Percentiles rank a stretch among this genome's conserved stretches.
These are phyloP conservation scores for Skeletonema tropicum DNA, from an alignment of 108 stramenopile species.

Conservation along the genomic window DNA sequence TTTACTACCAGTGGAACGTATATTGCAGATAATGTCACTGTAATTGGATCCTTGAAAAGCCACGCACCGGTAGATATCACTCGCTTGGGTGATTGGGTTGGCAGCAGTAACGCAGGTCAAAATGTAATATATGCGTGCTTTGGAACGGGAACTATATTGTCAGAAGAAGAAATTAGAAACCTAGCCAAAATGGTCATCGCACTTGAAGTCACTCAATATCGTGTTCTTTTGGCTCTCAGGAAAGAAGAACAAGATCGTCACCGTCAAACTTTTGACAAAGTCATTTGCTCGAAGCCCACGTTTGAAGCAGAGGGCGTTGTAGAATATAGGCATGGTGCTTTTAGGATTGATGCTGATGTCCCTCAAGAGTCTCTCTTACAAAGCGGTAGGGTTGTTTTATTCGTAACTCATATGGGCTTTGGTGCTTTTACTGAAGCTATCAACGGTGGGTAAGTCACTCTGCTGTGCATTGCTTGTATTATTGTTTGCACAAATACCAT, in stretches of 20 bases:
- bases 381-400: conserved; percentile 7
- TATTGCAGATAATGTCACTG: conserved; percentile 18
- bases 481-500: no score
- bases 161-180: conserved; percentile 3
- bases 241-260: conserved; percentile 12
- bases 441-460: not conserved
- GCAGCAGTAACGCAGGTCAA: not conserved
- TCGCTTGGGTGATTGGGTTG: not conserved
- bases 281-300: conserved; percentile 11
- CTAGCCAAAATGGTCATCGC: not conserved
- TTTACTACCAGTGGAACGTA: not conserved
- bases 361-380: conserved; percentile 15
- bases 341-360: conserved; percentile 4
- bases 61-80: not conserved
- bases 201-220: conserved; percentile 3
- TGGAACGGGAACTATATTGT: conserved; percentile 18
- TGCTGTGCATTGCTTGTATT: no score
- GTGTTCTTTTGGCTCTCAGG: conserved; percentile 12
- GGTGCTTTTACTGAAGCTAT: conserved; percentile 16
- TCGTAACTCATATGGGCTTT: conserved; percentile 22
- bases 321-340: conserved; percentile 2
- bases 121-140: conserved; percentile 21
- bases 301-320: not conserved
- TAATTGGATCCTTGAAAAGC: conserved; percentile 12
- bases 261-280: not conserved